These are phyloP conservation scores for Hygrophoropsis aurantiaca DNA, from an alignment of 768 basidiomycete genomes.

Conservation along the genomic window DNA sequence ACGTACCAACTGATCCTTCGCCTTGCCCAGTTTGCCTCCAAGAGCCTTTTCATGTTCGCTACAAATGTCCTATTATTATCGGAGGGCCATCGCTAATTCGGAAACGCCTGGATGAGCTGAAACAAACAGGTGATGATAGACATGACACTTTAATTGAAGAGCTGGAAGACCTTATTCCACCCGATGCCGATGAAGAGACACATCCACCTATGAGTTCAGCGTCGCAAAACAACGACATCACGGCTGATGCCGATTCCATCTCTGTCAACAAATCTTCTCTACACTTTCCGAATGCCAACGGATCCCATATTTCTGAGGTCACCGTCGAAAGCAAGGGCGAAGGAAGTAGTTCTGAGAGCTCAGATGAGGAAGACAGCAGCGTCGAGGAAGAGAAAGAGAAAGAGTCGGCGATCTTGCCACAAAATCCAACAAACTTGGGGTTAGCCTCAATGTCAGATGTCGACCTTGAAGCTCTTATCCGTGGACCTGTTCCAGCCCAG, in stretches of 20 bases:
- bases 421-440: neutral
- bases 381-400: constrained; percentile 15
- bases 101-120: constrained; percentile 45
- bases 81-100: constrained; percentile 43
- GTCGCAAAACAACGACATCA: too few species aligned
- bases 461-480: constrained; percentile 42
- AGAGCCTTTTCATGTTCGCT: constrained; percentile 46
- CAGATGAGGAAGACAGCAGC: constrained; percentile 21
- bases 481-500: constrained; percentile 34
- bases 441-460: constrained; percentile 9
- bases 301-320: constrained; percentile 36
- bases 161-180: constrained; percentile 34
- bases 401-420: neutral
- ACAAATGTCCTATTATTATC: constrained; percentile 47
- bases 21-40: constrained; percentile 48
- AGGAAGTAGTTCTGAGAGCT: constrained; percentile 40
- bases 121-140: constrained; percentile 20
- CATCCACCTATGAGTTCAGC: too few species aligned
- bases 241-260: neutral
- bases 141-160: constrained; percentile 37
- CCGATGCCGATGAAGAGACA: too few species aligned
- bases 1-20: constrained; percentile 5
- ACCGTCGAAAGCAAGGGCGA: constrained; percentile 35
- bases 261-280: constrained; percentile 4
- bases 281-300: constrained; percentile 25